A percentile compares a stretch with the other conserved stretches of the same genome.
Evolutionary conservation across 495 filamentous ascomycete genomes (phyloP).

Genomic region (Clavariopsis aquatica): DNA sequence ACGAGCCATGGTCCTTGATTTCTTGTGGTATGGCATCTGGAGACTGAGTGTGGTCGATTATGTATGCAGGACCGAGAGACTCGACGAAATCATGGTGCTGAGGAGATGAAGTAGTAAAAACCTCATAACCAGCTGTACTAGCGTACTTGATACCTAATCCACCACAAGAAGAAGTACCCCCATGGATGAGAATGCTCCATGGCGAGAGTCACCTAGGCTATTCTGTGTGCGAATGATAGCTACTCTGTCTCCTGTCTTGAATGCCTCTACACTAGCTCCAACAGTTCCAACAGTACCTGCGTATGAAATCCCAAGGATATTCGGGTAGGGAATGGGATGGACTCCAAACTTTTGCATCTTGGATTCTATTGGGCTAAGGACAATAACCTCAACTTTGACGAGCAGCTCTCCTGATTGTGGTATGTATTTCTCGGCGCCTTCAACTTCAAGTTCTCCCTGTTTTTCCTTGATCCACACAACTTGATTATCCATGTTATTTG

Average conservation of each 20-base stretch:
- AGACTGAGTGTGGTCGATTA: constrained; percentile 35
- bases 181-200: constrained; percentile 39
- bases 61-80: constrained; percentile 29
- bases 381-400: constrained; percentile 28
- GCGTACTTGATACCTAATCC: constrained; percentile 42
- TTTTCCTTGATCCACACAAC: neutral
- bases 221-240: constrained; percentile 12
- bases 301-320: constrained; percentile 38
- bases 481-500: neutral
- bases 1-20: constrained; percentile 30
- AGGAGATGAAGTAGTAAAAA: constrained; percentile 45
- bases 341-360: constrained; percentile 14
- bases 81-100: constrained; percentile 40
- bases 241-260: constrained; percentile 39
- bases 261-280: constrained; percentile 31
- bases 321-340: constrained; percentile 38
- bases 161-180: constrained; percentile 41
- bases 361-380: constrained; percentile 29
- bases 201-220: neutral
- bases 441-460: neutral
- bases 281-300: constrained; percentile 37
- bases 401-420: neutral
- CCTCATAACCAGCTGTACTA: constrained; percentile 40
- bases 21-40: constrained; percentile 15
- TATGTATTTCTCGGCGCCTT: neutral